Percentiles rank a stretch among this genome's conserved stretches.
Conservation (phyloP, 441 rosid species). For the Populus hybrid region DNA sequence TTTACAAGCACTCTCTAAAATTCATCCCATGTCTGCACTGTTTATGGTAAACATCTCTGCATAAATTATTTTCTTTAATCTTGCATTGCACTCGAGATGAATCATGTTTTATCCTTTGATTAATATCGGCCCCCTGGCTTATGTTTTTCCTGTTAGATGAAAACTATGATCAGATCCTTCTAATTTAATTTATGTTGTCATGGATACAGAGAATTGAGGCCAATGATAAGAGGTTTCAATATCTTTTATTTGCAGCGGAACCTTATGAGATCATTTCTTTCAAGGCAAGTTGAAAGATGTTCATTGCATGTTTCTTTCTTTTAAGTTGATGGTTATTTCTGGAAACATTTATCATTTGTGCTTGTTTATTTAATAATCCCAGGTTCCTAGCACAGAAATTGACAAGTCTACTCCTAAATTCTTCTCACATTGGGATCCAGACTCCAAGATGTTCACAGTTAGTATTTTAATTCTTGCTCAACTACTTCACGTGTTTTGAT, state of each 20-base stretch:
- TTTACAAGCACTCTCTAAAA: not conserved
- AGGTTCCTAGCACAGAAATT: conserved; percentile 98
- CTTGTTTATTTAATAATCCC: conserved; percentile 14
- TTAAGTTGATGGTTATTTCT: not conserved
- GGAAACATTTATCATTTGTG: conserved; percentile 1
- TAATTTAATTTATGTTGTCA: conserved; percentile 9
- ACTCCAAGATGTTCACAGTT: conserved; percentile 96
- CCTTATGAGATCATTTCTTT: conserved; percentile 95
- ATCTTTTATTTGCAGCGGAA: conserved; percentile 90
- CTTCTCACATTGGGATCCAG: conserved; percentile 98
- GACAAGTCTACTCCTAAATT: conserved; percentile 96
- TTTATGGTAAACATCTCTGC: not conserved
- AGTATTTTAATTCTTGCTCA: conserved; percentile 23
- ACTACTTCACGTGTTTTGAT: not conserved
- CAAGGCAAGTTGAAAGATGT: conserved; percentile 49
- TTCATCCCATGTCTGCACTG: not conserved
- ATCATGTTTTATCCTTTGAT: not conserved
- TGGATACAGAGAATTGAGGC: conserved; percentile 72
- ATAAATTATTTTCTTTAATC: not conserved
- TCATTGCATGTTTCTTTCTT: conserved; percentile 1
- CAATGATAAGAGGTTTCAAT: conserved; percentile 82
- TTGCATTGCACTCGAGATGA: not conserved
- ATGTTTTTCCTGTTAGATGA: not conserved
- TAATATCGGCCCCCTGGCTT: not conserved
- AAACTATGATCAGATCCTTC: not conserved